These are phyloP conservation scores for Paramecium octaurelia DNA, from an alignment of 73 alveolate genomes.

Conservation along the genomic window DNA sequence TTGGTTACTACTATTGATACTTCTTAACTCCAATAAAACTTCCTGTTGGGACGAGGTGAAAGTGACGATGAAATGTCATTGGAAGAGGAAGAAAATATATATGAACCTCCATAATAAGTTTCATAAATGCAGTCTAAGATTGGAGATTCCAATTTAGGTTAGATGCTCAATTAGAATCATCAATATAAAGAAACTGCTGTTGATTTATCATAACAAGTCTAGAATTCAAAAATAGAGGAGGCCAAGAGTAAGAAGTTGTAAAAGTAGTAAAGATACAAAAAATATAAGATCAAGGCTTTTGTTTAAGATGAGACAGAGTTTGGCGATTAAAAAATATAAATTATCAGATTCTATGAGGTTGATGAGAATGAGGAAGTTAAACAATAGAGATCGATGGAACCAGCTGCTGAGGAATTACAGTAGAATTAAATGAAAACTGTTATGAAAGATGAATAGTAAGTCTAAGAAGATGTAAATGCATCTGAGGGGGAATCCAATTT, in stretches of 20 bases:
- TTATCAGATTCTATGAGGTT: conserved; percentile 20
- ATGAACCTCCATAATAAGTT: conserved; percentile 45
- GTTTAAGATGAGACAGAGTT: conserved; percentile 21
- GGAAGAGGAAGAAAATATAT: conserved; percentile 53
- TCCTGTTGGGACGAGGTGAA: conserved; percentile 55
- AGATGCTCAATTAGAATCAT: neutral
- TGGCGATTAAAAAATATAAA: conserved; percentile 52
- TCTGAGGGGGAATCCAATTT: conserved; percentile 55
- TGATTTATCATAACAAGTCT: conserved; percentile 5
- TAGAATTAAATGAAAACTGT: neutral
- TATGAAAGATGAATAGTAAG: neutral
- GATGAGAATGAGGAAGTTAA: conserved; percentile 56
- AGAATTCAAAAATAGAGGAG: conserved; percentile 1
- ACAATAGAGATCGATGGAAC: conserved; percentile 48
- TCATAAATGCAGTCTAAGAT: conserved; percentile 1
- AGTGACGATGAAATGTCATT: conserved; percentile 53
- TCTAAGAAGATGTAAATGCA: conserved; percentile 44
- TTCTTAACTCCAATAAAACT: conserved; percentile 46
- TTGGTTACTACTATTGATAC: conserved; percentile 53
- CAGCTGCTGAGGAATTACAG: conserved; percentile 22
- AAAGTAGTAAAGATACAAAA: conserved; percentile 2
- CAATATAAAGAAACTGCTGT: conserved; percentile 45
- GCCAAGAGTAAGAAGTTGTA: neutral
- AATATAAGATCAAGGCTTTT: conserved; percentile 21
- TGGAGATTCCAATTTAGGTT: conserved; percentile 56